Evolutionary conservation across 768 basidiomycete genomes (phyloP), one percentile per base, ranked within the genome.

Genomic region (Sistotremastrum niveocremeum): DNA sequence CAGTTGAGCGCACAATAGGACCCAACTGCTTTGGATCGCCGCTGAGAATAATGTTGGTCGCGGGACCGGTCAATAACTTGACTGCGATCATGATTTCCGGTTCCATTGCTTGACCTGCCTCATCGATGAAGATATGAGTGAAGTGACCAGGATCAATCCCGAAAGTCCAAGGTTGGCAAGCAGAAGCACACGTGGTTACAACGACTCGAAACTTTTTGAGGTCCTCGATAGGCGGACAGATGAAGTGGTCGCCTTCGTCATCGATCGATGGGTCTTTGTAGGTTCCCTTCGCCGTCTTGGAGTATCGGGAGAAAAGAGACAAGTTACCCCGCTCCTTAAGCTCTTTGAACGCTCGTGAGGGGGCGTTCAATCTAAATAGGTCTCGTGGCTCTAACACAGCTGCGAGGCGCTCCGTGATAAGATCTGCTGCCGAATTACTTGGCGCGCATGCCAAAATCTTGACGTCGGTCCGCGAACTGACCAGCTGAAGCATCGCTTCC

Each of bases 1-100:
- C 64, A 2, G 51, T 50, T 0, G 80, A 82, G 1, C 73, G 68
- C 42, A 84, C 72, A 47, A 83, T 74, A 0, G 82, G 82, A 0
- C 82, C 79, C 6, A 84, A 65, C 52, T 84, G 82, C 59, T 77
- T 79, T 0, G 75, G 81, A 53, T 85, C 82, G 0, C 82, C 81
- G 1, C 78, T 73, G 0, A 85, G 63, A 3, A 84, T 57, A 29
- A 84, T 59, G 41, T 74, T 78, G 0, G 81, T 84, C 0, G 52
- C 46, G 4, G 56, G 57, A 45, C 71, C 65, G 0, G 76, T 73
- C 58, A 81, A 66, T 1, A 73, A 75, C 61, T 77, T 77, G 60
- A 83, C 71, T 0, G 73, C 59, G 10, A 81, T 67, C 59, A 81
- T 76, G 0, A 67, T 66, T 56, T 83, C 81, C 0, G 80, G 77